phyloP scores from a whole-genome alignment of 1,284 basidiomycete species.

The Earliella scabrosa region DNA sequence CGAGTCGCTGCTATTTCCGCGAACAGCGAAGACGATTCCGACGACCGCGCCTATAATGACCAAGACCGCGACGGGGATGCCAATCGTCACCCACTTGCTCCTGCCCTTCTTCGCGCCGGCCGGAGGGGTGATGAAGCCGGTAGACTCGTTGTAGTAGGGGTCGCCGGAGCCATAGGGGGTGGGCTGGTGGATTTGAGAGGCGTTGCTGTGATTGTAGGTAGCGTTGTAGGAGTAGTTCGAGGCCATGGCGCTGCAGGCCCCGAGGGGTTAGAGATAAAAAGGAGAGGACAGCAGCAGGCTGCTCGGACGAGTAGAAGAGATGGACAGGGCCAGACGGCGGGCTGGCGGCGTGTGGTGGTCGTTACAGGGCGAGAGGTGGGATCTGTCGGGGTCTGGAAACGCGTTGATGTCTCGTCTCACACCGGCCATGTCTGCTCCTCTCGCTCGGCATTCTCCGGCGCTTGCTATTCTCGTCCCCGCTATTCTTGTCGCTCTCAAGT shows the following conservation, averaged over 20 bases:
- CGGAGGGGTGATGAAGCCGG: slow-evolving; percentile 63
- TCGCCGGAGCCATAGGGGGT: slow-evolving; percentile 57
- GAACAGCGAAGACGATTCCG: slow-evolving; percentile 75
- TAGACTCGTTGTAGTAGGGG: slow-evolving; percentile 68
- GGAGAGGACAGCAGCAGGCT: slow-evolving; percentile 34
- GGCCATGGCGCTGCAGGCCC: slow-evolving; percentile 36
- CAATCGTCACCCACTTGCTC: slow-evolving; percentile 69
- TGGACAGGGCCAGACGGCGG: slow-evolving; percentile 11
- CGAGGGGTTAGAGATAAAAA: slow-evolving; percentile 23
- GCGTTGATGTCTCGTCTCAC: slow-evolving; percentile 1
- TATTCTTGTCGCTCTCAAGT: slow-evolving; percentile 9
- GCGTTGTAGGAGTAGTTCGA: slow-evolving; percentile 53
- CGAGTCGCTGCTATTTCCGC: slow-evolving; percentile 50
- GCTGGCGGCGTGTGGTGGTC: slow-evolving; percentile 19
- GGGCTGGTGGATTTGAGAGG: slow-evolving; percentile 16
- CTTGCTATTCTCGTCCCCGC: slow-evolving; percentile 3
- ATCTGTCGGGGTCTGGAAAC: neutral
- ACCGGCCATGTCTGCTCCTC: slow-evolving; percentile 5
- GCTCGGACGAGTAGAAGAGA: slow-evolving; percentile 14
- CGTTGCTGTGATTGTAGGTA: slow-evolving; percentile 40
- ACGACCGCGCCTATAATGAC: slow-evolving; percentile 80
- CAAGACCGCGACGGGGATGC: slow-evolving; percentile 63
- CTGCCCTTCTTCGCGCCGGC: slow-evolving; percentile 39
- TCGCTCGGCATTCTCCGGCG: slow-evolving; percentile 13
- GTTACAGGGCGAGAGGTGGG: slow-evolving; percentile 17